Base-by-base conservation (phyloP, 768 basidiomycete species). In the Agaricus bisporus region DNA sequence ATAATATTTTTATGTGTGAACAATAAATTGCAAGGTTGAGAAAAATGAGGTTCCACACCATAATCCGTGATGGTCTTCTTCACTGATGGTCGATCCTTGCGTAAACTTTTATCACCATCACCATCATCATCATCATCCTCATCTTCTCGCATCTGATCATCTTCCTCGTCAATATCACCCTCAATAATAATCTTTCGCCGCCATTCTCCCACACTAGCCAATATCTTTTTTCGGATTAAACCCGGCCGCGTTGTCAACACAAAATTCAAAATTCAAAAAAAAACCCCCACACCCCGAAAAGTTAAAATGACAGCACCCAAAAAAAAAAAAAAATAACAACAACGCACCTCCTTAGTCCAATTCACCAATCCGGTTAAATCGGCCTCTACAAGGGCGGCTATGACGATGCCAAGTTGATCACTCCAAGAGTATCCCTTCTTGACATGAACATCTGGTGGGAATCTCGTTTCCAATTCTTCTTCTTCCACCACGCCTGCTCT, bases 341-440 rank as follows among this genome's bases (percentile, higher is more conserved):
- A 55, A 70, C 88, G 59, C 64, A 93, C 95, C 65, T 90, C 81
- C 61, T 85, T 85, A 44, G 84, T 78, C 89, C 92, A 94, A 52
- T 84, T 79, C 25, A 95, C 78, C 38, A 92, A 72, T 28, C 77
- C 75, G 51, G 70, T 68, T 60, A 86, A 74, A 8, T 77, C 85
- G 14, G 76, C 76, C 46, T 91, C 86, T 8, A 85, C 72, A 11
- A 98, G 77, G 43, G 80, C 78, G 38, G 82, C 82, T 55, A 97
- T 79, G 3, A 84, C 84, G 59, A 98, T 91, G 2, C 89, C 95
- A 44, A 98, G 74, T 66, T 98, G 85, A 62, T 98, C 86, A 60
- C 84, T 91, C 84, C 86, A 88, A 14, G 87, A 82, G 68, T 91
- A 86, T 5, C 91, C 91, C 61, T 90, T 91, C 75, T 89, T 88